A percentile compares a stretch with the other conserved stretches of the same genome.
Conservation (phyloP, 768 basidiomycete genomes). For the Mycena capillaripes region DNA sequence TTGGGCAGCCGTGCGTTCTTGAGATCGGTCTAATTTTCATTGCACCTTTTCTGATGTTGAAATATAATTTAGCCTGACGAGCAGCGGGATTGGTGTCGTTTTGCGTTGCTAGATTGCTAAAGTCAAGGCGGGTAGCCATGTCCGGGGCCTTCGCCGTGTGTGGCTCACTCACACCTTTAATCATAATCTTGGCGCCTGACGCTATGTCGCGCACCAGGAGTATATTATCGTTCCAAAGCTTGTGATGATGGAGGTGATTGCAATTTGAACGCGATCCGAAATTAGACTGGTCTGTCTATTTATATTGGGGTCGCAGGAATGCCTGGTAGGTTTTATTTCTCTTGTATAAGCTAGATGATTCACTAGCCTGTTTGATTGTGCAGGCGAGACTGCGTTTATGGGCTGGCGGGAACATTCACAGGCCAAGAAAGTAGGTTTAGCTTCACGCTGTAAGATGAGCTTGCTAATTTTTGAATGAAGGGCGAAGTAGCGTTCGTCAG, state of each 20-base stretch:
- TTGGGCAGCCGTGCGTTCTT: constrained; percentile 52
- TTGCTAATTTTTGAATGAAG: no score
- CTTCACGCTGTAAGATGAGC: no score
- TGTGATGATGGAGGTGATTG: neutral
- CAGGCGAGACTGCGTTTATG: constrained; percentile 55
- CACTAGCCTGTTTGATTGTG: no score
- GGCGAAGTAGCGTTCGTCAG: constrained; percentile 59
- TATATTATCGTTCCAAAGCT: constrained; percentile 7
- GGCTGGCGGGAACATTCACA: constrained; percentile 58
- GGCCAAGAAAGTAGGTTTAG: constrained; percentile 49
- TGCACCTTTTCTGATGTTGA: neutral
- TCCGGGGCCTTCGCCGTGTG: neutral
- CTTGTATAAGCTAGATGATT: no score
- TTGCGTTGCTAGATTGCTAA: constrained; percentile 2
- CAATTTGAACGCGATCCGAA: constrained; percentile 12
- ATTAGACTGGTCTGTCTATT: constrained; percentile 7
- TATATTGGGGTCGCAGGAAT: no score
- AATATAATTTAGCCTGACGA: neutral
- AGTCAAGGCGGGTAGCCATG: constrained; percentile 5
- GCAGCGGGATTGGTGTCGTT: constrained; percentile 18
- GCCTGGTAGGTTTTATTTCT: no score
- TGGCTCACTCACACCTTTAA: neutral
- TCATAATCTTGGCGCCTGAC: no score
- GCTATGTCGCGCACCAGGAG: neutral
- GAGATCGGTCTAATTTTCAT: neutral